Evolutionary conservation across 768 basidiomycete genomes (phyloP).

Genomic region (Mycena amicta): DNA sequence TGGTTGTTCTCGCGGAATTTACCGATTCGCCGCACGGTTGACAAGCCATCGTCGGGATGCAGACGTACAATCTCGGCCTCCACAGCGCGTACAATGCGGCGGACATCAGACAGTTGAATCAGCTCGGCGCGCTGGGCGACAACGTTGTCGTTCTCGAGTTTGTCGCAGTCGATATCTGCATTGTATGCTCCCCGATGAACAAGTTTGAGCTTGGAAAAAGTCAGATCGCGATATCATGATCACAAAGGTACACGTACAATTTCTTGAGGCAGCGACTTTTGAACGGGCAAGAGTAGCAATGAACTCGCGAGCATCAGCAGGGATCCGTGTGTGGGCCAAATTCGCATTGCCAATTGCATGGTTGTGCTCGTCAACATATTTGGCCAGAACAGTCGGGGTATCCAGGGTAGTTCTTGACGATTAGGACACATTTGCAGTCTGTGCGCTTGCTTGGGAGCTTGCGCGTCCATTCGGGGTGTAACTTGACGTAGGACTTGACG

Average conservation of each 20-base stretch:
- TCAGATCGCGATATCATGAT: not conserved
- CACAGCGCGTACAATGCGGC: not conserved
- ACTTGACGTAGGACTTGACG: not conserved
- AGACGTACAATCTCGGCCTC: conserved; percentile 13
- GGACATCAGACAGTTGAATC: conserved; percentile 7
- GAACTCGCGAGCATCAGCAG: not conserved
- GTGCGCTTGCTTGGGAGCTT: conserved; percentile 3
- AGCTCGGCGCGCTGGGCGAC: not conserved
- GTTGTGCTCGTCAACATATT: conserved; percentile 1
- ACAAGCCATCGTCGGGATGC: conserved; percentile 9
- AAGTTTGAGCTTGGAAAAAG: not conserved
- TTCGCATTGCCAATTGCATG: conserved; percentile 1
- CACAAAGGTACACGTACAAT: not conserved
- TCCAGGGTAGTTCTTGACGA: conserved; percentile 7
- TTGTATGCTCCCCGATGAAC: conserved; percentile 4
- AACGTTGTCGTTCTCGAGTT: not conserved
- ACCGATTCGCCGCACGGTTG: conserved; percentile 3
- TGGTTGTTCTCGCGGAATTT: too few relatives aligned
- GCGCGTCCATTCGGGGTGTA: not conserved
- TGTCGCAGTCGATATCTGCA: not conserved
- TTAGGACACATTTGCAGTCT: not conserved
- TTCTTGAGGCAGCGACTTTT: not conserved
- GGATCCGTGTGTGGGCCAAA: not conserved
- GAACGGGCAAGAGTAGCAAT: not conserved
- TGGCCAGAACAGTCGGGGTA: not conserved